Evolutionary conservation across 2,329 filamentous ascomycete species (phyloP).

Genomic region (Rhexocercosporidium sp.): DNA sequence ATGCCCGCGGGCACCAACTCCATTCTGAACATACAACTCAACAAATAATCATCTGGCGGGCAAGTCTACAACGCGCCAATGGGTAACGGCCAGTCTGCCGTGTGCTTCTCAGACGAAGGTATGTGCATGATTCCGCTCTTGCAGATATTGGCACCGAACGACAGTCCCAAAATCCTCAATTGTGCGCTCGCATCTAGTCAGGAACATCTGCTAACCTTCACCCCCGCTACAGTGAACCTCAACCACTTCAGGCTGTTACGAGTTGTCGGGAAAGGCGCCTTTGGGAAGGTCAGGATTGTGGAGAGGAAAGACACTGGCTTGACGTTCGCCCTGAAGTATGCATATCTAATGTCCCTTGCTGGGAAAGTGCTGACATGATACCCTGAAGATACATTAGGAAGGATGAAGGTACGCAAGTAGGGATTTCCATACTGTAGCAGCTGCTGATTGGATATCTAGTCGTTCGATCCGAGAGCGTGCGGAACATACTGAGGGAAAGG

Average conservation of each 20-base stretch:
- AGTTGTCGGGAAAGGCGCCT: slow-evolving; percentile 96
- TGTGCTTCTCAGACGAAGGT: slow-evolving; percentile 94
- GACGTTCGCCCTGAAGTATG: slow-evolving; percentile 97
- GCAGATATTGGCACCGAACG: slow-evolving; percentile 7
- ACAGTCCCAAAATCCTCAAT: neutral
- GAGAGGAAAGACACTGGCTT: slow-evolving; percentile 94
- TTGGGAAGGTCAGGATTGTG: slow-evolving; percentile 98
- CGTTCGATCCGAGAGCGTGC: slow-evolving; percentile 94
- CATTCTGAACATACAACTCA: slow-evolving; percentile 17
- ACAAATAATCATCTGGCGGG: slow-evolving; percentile 16
- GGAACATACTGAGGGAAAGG: slow-evolving; percentile 96
- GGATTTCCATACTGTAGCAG: slow-evolving; percentile 20
- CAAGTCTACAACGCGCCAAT: slow-evolving; percentile 53
- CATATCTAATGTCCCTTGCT: slow-evolving; percentile 65
- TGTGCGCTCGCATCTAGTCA: neutral
- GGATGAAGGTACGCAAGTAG: slow-evolving; percentile 21
- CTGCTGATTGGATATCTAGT: slow-evolving; percentile 59
- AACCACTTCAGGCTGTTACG: slow-evolving; percentile 96
- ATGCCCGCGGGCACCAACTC: slow-evolving; percentile 33
- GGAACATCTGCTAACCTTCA: slow-evolving; percentile 27
- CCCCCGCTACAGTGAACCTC: slow-evolving; percentile 73
- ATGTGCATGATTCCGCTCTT: slow-evolving; percentile 44
- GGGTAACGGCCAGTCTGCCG: slow-evolving; percentile 93
- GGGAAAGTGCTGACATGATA: slow-evolving; percentile 13
- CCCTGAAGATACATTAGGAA: slow-evolving; percentile 22